These are phyloP conservation scores for Spathaspora gorwiae DNA, from an alignment of 805 yeast genomes.

Conservation along the genomic window DNA sequence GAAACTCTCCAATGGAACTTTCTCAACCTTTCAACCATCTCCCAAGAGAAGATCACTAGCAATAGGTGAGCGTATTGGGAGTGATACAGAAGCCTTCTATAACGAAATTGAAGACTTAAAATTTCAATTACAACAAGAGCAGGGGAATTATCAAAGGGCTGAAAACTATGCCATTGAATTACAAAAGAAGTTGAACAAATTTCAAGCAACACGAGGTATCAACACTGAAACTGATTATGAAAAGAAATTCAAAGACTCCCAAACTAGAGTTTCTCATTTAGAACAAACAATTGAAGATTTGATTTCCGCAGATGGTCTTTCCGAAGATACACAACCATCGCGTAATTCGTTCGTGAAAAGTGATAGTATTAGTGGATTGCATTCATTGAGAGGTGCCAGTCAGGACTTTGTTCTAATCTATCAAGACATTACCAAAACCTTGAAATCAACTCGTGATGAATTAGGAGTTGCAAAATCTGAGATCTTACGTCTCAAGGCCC, in stretches of 20 bases:
- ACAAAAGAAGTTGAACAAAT: conserved; percentile 38
- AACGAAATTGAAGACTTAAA: conserved; percentile 48
- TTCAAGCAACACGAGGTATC: conserved; percentile 38
- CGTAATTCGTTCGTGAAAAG: conserved; percentile 14
- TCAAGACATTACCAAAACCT: conserved; percentile 46
- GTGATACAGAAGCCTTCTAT: conserved; percentile 10
- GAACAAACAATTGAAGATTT: conserved; percentile 26
- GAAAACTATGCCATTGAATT: conserved; percentile 44
- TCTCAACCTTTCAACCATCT: conserved; percentile 16
- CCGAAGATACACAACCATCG: conserved; percentile 6
- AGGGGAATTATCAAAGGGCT: conserved; percentile 46
- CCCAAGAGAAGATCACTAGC: conserved; percentile 29
- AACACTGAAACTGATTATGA: conserved; percentile 32
- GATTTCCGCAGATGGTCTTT: conserved; percentile 11
- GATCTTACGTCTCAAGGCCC: conserved; percentile 35
- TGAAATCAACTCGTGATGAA: conserved; percentile 41
- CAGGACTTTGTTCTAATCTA: conserved; percentile 47
- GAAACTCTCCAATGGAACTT: conserved; percentile 55
- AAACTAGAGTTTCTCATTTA: conserved; percentile 26
- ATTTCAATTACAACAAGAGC: conserved; percentile 48
- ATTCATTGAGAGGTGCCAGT: conserved; percentile 19
- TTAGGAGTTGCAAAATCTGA: conserved; percentile 38
- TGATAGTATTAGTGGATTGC: conserved; percentile 28
- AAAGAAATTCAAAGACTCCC: conserved; percentile 31
- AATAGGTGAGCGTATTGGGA: conserved; percentile 26